Percentiles rank a stretch among this genome's conserved stretches.
phyloP scores from a whole-genome alignment of 495 filamentous ascomycete species.

The Zalerion maritima region DNA sequence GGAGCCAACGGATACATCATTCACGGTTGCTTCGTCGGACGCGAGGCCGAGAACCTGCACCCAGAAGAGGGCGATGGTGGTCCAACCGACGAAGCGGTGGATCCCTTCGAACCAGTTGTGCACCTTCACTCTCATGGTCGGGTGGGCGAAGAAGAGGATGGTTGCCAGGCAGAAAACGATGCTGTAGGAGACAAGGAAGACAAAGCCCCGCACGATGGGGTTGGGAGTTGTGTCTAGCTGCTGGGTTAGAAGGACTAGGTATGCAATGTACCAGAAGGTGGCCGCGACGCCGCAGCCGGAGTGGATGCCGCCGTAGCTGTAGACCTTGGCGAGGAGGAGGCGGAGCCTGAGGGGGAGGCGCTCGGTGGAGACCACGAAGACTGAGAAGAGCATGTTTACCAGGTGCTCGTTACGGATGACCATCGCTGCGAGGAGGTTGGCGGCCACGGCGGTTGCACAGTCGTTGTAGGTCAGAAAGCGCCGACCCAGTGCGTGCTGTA shows the following conservation, averaged over 20 bases:
- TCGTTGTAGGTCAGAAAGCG: too few species aligned
- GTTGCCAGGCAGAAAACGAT: conserved; percentile 26
- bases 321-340: conserved; percentile 53
- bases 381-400: conserved; percentile 53
- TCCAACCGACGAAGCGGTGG: conserved; percentile 56
- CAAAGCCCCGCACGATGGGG: too few species aligned
- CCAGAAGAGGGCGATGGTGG: conserved; percentile 46
- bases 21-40: conserved; percentile 9
- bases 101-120: conserved; percentile 55
- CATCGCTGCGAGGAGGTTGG: conserved; percentile 32
- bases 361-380: conserved; percentile 41
- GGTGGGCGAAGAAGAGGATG: conserved; percentile 33
- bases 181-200: conserved; percentile 26
- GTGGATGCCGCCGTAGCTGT: conserved; percentile 66
- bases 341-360: conserved; percentile 49
- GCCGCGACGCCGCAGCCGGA: conserved; percentile 55
- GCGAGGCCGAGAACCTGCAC: conserved; percentile 22
- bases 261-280: conserved; percentile 50
- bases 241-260: conserved; percentile 21
- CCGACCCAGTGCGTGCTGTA: too few species aligned
- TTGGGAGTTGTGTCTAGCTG: conserved; percentile 21
- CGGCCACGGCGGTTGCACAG: conserved; percentile 24
- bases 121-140: conserved; percentile 32
- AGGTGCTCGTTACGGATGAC: conserved; percentile 61
- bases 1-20: conserved; percentile 8